phyloP scores from a whole-genome alignment of 768 basidiomycete species.

The Harrya chromipes region DNA sequence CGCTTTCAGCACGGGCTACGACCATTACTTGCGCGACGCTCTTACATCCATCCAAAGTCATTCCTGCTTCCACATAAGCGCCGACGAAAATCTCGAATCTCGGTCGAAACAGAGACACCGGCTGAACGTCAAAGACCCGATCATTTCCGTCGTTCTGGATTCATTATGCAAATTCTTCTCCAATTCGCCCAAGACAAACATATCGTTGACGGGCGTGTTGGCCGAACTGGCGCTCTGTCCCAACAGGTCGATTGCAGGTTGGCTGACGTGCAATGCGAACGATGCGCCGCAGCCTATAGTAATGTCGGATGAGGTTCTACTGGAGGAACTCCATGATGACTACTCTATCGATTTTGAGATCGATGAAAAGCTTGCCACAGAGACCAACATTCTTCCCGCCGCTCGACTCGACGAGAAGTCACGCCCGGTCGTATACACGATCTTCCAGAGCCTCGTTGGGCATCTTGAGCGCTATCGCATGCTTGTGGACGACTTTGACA shows the following conservation, averaged over 20 bases:
- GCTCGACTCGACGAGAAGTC: conserved; percentile 67
- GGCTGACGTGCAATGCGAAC: conserved; percentile 69
- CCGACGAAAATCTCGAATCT: conserved; percentile 40
- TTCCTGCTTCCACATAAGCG: conserved; percentile 48
- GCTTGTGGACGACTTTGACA: conserved; percentile 76
- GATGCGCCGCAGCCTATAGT: conserved; percentile 31
- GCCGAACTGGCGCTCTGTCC: conserved; percentile 83
- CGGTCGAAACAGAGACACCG: conserved; percentile 58
- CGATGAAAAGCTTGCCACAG: conserved; percentile 60
- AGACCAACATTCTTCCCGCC: conserved; percentile 58
- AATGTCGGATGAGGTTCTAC: conserved; percentile 6
- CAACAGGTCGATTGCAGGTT: conserved; percentile 80
- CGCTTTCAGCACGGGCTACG: conserved; percentile 81
- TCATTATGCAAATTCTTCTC: conserved; percentile 76
- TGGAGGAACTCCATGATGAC: conserved; percentile 65
- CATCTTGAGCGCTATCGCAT: conserved; percentile 81
- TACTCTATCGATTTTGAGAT: conserved; percentile 75
- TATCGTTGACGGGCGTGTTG: conserved; percentile 81
- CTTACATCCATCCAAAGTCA: conserved; percentile 64
- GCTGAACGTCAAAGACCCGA: conserved; percentile 74
- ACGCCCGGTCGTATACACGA: conserved; percentile 75
- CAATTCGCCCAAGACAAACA: conserved; percentile 83
- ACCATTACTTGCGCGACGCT: conserved; percentile 79
- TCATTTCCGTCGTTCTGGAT: conserved; percentile 69
- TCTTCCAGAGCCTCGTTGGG: conserved; percentile 75